These are phyloP conservation scores for Cairneyella variabilis DNA, from an alignment of 495 filamentous ascomycete species.

Conservation along the genomic window DNA sequence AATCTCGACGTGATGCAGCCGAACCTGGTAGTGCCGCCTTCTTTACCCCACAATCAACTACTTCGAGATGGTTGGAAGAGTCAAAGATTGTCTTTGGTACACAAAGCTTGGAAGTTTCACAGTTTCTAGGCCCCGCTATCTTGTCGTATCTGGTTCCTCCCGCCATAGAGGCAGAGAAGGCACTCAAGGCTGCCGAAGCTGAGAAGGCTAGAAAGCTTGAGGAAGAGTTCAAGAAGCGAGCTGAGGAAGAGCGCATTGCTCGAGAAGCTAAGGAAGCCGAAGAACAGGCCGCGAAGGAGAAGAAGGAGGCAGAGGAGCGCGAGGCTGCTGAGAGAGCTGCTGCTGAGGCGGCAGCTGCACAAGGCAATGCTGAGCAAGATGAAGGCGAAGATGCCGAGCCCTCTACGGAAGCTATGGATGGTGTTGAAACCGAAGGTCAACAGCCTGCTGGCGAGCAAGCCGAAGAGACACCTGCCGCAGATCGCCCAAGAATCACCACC, in stretches of 20 bases:
- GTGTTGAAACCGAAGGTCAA: constrained; percentile 45
- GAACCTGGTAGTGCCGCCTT: constrained; percentile 63
- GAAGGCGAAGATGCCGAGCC: constrained; percentile 25
- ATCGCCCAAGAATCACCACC: constrained; percentile 61
- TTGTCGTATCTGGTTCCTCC: constrained; percentile 74
- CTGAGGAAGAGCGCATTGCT: constrained; percentile 49
- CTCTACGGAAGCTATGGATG: constrained; percentile 73
- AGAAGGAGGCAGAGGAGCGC: constrained; percentile 54
- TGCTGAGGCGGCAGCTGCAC: constrained; percentile 42
- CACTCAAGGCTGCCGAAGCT: constrained; percentile 52
- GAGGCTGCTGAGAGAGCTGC: constrained; percentile 47
- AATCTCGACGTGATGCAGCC: constrained; percentile 36
- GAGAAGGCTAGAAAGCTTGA: constrained; percentile 61
- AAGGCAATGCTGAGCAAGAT: constrained; percentile 36
- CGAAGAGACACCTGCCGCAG: constrained; percentile 18
- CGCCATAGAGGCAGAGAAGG: constrained; percentile 73
- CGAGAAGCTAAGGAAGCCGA: constrained; percentile 58
- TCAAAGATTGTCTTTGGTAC: constrained; percentile 77
- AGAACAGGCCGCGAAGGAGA: constrained; percentile 50
- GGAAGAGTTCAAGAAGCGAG: constrained; percentile 56
- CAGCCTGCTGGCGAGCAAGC: constrained; percentile 5
- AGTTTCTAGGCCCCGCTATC: constrained; percentile 61
- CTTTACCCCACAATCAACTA: constrained; percentile 67
- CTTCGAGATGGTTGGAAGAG: constrained; percentile 83
- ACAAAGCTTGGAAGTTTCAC: constrained; percentile 64